phyloP scores from a whole-genome alignment of 768 basidiomycete species.

The Boletus bicolor region DNA sequence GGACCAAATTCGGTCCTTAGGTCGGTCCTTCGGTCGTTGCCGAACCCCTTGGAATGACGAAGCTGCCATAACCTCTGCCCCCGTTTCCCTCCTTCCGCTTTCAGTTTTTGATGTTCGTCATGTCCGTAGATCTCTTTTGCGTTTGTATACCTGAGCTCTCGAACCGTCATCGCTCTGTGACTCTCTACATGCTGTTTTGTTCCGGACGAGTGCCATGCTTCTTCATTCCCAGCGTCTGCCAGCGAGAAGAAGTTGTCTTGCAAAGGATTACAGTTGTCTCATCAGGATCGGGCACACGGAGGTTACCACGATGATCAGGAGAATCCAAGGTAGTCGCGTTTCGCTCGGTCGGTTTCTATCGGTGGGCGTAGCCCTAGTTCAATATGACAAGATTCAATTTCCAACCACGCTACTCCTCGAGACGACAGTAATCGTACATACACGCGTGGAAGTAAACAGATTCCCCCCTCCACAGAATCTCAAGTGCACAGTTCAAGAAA shows the following conservation, averaged over 20 bases:
- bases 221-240: too few relatives aligned
- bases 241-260: too few relatives aligned
- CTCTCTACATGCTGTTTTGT: not conserved
- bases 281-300: too few relatives aligned
- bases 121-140: not conserved
- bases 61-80: too few relatives aligned
- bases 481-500: not conserved
- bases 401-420: not conserved
- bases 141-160: too few relatives aligned
- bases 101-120: not conserved
- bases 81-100: not conserved
- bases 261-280: too few relatives aligned
- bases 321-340: too few relatives aligned
- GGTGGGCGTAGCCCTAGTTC: not conserved
- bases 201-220: not conserved
- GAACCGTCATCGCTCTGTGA: not conserved
- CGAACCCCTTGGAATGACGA: too few relatives aligned
- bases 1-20: too few relatives aligned
- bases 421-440: not conserved
- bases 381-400: not conserved
- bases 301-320: too few relatives aligned
- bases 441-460: not conserved
- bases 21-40: too few relatives aligned
- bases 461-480: not conserved
- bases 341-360: too few relatives aligned